phyloP scores from a whole-genome alignment of 257 asterid genomes.

The Cruciata laevipes region DNA sequence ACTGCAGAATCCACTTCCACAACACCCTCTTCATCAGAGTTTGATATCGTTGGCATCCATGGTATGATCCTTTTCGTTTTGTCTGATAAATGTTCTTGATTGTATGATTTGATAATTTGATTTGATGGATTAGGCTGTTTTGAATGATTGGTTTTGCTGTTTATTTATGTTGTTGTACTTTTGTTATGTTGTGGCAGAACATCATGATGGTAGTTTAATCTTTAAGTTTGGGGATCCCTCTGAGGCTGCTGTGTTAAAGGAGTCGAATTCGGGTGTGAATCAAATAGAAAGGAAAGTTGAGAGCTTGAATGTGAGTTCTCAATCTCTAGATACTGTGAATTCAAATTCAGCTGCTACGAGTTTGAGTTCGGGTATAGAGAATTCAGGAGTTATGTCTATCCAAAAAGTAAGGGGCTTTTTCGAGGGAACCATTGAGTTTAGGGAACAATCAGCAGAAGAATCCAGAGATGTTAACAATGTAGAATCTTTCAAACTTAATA shows the following conservation, averaged over 20 bases:
- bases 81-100: not conserved
- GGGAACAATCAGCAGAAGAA: conserved; percentile 22
- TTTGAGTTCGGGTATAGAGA: conserved; percentile 20
- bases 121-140: not conserved
- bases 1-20: conserved; percentile 8
- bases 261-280: conserved; percentile 22
- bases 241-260: conserved; percentile 32
- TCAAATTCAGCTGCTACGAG: conserved; percentile 8
- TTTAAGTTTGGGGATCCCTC: conserved; percentile 76
- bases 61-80: conserved; percentile 30
- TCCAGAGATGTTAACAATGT: conserved; percentile 17
- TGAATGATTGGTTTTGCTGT: conserved; percentile 12
- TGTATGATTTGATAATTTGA: not conserved
- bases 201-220: conserved; percentile 64
- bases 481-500: conserved; percentile 17
- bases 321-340: conserved; percentile 12
- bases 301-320: conserved; percentile 20
- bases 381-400: conserved; percentile 15
- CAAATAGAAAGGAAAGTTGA: conserved; percentile 18
- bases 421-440: conserved; percentile 20
- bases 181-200: conserved; percentile 45
- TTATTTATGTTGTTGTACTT: conserved; percentile 12
- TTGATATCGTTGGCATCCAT: conserved; percentile 50
- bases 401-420: conserved; percentile 11
- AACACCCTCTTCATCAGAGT: conserved; percentile 24